Percentiles rank a stretch among this genome's conserved stretches.
phyloP scores from a whole-genome alignment of 225 moss, liverwort and hornwort genomes.

The Climacium dendroides region DNA sequence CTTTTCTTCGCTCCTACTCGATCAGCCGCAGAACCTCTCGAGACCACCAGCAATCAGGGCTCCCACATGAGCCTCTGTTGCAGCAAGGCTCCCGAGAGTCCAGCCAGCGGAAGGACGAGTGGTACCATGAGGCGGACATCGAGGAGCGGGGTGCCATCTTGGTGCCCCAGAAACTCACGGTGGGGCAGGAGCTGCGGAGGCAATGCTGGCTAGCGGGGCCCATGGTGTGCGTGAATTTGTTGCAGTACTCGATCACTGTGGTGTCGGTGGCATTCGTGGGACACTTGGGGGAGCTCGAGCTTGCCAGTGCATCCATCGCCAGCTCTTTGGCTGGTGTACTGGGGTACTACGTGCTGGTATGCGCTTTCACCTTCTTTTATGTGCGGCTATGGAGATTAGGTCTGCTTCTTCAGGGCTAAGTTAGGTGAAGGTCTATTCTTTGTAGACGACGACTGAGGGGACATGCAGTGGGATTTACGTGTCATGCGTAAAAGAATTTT shows the following conservation, averaged over 20 bases:
- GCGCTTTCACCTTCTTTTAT: neutral
- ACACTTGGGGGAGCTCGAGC: constrained; percentile 67
- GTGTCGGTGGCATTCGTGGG: constrained; percentile 63
- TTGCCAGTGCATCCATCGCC: constrained; percentile 74
- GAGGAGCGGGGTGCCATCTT: neutral
- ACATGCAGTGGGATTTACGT: neutral
- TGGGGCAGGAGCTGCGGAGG: constrained; percentile 30
- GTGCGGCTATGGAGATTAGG: neutral
- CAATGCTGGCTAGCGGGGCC: constrained; percentile 71
- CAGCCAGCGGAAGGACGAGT: neutral
- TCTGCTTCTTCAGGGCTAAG: neutral
- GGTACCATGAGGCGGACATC: neutral
- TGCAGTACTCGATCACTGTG: constrained; percentile 60
- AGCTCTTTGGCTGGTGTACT: constrained; percentile 67
- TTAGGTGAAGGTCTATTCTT: neutral
- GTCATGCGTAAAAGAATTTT: neutral
- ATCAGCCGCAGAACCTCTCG: neutral
- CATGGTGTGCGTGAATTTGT: constrained; percentile 67
- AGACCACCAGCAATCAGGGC: neutral
- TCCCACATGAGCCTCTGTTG: constrained; percentile 14
- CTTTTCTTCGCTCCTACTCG: constrained; percentile 3
- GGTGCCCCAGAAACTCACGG: constrained; percentile 12
- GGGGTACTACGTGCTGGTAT: constrained; percentile 76
- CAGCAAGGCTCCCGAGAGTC: constrained; percentile 1
- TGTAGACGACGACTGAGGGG: neutral